Percentiles rank a stretch among this genome's conserved stretches.
These are phyloP conservation scores for Epicoccum nigrum DNA, from an alignment of 2,329 filamentous ascomycete species.

Conservation along the genomic window DNA sequence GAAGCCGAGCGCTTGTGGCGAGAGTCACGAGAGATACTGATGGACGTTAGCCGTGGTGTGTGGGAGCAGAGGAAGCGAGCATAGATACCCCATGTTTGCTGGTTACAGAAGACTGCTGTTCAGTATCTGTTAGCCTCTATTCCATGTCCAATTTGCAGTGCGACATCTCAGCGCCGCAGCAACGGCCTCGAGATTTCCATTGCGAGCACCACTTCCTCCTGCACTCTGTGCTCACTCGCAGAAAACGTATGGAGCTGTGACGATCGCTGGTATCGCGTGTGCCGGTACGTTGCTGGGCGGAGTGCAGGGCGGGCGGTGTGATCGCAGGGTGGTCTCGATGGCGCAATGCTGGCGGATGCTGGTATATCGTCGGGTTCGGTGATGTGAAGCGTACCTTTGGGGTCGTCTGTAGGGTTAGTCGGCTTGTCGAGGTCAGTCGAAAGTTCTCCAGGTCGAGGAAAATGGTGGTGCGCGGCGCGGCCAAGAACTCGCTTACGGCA, in stretches of 20 bases:
- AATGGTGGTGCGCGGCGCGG: no score
- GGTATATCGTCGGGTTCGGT: constrained; percentile 11
- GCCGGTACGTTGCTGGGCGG: constrained; percentile 27
- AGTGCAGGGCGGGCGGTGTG: constrained; percentile 16
- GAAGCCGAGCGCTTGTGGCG: constrained; percentile 99
- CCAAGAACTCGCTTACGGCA: no score
- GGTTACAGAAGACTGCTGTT: constrained; percentile 52
- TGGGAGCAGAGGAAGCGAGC: constrained; percentile 7
- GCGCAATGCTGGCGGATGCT: constrained; percentile 26
- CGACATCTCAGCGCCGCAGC: constrained; percentile 9
- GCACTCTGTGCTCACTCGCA: constrained; percentile 9
- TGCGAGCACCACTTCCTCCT: constrained; percentile 5
- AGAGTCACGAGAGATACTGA: constrained; percentile 98
- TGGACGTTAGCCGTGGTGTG: constrained; percentile 44
- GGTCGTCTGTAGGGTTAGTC: constrained; percentile 46
- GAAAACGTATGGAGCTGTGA: constrained; percentile 24
- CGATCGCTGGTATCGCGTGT: constrained; percentile 26
- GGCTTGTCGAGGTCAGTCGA: constrained; percentile 28
- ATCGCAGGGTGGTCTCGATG: constrained; percentile 20
- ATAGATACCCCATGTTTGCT: constrained; percentile 60
- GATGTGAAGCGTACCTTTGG: constrained; percentile 40
- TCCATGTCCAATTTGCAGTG: constrained; percentile 3
- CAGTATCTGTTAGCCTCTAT: constrained; percentile 37
- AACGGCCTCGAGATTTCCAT: constrained; percentile 13
- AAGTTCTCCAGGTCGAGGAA: no score